Evolutionary conservation across 257 asterid genomes (phyloP).

Genomic region (Plectranthus barbatus): DNA sequence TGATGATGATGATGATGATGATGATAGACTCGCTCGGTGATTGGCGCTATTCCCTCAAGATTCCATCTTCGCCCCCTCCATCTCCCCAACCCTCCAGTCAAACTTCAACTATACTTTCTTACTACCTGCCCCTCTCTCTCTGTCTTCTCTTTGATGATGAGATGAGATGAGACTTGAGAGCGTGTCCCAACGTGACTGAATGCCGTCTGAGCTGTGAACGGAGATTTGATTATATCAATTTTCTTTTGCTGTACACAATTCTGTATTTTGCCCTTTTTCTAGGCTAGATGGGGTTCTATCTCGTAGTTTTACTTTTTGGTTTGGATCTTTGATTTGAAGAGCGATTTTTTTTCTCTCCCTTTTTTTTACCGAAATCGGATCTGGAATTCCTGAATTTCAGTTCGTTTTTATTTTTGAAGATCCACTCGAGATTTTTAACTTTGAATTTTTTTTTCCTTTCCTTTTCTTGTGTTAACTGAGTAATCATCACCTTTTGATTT

Average conservation of each 20-base stretch:
- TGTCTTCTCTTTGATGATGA: conserved; percentile 15
- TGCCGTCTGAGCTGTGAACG: conserved; percentile 7
- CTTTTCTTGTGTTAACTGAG: conserved; percentile 8
- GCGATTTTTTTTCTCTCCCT: background rate
- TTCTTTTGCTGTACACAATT: background rate
- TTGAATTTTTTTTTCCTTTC: background rate
- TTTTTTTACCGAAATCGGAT: conserved; percentile 14
- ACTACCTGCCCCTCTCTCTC: conserved; percentile 5
- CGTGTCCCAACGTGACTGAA: conserved; percentile 22
- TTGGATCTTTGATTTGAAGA: background rate
- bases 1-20: too few relatives aligned
- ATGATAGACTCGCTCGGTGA: too few relatives aligned
- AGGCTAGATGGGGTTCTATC: background rate
- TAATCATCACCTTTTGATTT: conserved; percentile 35
- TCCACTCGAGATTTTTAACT: background rate
- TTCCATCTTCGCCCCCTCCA: conserved; percentile 18
- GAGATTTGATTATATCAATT: too few relatives aligned
- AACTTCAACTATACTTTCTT: conserved; percentile 18
- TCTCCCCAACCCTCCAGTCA: conserved; percentile 25
- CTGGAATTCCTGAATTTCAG: conserved; percentile 18
- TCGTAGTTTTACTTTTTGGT: background rate
- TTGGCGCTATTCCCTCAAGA: too few relatives aligned
- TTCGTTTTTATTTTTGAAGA: conserved; percentile 16
- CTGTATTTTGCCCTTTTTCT: background rate
- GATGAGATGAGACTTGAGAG: conserved; percentile 12